Percentiles rank a stretch among this genome's conserved stretches.
phyloP scores from a whole-genome alignment of 352 stramenopile species.

The Phytophthora rubi region DNA sequence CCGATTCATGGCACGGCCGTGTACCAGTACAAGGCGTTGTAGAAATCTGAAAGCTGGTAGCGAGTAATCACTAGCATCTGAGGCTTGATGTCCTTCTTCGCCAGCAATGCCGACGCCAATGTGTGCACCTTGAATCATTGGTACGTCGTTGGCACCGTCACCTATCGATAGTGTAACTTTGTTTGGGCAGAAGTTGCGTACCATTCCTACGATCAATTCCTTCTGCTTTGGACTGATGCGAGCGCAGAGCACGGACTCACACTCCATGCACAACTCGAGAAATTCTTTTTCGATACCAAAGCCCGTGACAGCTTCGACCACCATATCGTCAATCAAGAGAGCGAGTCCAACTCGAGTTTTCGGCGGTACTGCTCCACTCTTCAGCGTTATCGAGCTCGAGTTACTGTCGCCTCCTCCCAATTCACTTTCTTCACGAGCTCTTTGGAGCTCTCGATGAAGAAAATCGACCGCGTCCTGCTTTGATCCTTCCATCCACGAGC shows the following conservation, averaged over 20 bases:
- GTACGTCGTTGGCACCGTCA: slow-evolving; percentile 93
- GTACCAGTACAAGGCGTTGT: slow-evolving; percentile 84
- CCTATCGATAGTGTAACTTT: slow-evolving; percentile 85
- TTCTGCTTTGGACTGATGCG: slow-evolving; percentile 98
- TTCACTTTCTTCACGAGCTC: slow-evolving; percentile 16
- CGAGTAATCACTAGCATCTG: slow-evolving; percentile 91
- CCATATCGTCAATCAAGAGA: slow-evolving; percentile 57
- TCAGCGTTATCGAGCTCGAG: slow-evolving; percentile 6
- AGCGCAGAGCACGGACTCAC: slow-evolving; percentile 95
- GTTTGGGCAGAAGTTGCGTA: slow-evolving; percentile 55
- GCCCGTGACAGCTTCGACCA: slow-evolving; percentile 49
- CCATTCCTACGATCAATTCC: slow-evolving; percentile 95
- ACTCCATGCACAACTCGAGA: slow-evolving; percentile 69
- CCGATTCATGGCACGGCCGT: slow-evolving; percentile 83
- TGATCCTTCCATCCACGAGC: slow-evolving; percentile 30
- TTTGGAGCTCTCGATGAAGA: slow-evolving; percentile 35
- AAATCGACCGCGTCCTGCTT: slow-evolving; percentile 35
- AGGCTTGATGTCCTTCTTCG: slow-evolving; percentile 83
- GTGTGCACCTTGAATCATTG: slow-evolving; percentile 90
- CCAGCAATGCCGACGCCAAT: slow-evolving; percentile 71
- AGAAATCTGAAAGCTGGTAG: slow-evolving; percentile 90
- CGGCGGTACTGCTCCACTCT: neutral
- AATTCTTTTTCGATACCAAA: slow-evolving; percentile 54
- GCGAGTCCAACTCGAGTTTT: slow-evolving; percentile 23
- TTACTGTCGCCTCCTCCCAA: slow-evolving; percentile 1